These are phyloP conservation scores for Leccinum aurantiacum DNA, from an alignment of 768 basidiomycete genomes.

Conservation along the genomic window DNA sequence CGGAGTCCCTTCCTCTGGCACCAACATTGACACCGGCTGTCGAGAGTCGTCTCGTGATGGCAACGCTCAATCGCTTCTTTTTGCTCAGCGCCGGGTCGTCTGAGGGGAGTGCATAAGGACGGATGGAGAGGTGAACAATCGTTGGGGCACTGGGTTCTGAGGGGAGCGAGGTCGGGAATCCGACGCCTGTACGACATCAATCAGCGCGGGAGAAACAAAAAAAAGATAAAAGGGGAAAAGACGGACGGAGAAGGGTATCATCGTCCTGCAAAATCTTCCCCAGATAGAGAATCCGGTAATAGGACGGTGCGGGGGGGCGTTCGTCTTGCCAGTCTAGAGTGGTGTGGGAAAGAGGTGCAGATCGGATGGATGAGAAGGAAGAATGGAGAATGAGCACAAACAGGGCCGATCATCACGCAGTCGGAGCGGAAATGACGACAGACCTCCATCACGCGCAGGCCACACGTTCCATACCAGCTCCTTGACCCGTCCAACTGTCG, in stretches of 20 bases:
- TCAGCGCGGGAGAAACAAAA: conserved; percentile 4
- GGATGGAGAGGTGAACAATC: conserved; percentile 75
- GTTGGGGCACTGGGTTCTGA: conserved; percentile 42
- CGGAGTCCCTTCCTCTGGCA: conserved; percentile 1
- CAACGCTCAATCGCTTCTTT: conserved; percentile 41
- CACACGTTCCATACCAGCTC: conserved; percentile 84
- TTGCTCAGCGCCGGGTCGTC: conserved; percentile 57
- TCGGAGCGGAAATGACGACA: conserved; percentile 14
- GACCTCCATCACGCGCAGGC: conserved; percentile 56
- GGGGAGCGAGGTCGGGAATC: conserved; percentile 30
- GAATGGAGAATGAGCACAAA: conserved; percentile 4
- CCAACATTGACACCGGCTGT: conserved; percentile 2
- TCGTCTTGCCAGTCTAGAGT: conserved; percentile 73
- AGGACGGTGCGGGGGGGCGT: conserved; percentile 73
- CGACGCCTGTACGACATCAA: conserved; percentile 22
- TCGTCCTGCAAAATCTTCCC: conserved; percentile 85
- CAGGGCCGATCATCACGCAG: conserved; percentile 15
- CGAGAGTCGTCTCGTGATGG: conserved; percentile 28
- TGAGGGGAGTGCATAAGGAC: conserved; percentile 52
- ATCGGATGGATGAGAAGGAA: not conserved
- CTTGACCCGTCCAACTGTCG: conserved; percentile 74
- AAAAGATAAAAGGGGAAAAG: not conserved
- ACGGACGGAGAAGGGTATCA: conserved; percentile 67
- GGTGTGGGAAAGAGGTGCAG: no score
- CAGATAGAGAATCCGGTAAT: conserved; percentile 71